Evolutionary conservation across 1,284 basidiomycete genomes (phyloP), one percentile per base, ranked within the genome.

Genomic region (Leccinum fallax): DNA sequence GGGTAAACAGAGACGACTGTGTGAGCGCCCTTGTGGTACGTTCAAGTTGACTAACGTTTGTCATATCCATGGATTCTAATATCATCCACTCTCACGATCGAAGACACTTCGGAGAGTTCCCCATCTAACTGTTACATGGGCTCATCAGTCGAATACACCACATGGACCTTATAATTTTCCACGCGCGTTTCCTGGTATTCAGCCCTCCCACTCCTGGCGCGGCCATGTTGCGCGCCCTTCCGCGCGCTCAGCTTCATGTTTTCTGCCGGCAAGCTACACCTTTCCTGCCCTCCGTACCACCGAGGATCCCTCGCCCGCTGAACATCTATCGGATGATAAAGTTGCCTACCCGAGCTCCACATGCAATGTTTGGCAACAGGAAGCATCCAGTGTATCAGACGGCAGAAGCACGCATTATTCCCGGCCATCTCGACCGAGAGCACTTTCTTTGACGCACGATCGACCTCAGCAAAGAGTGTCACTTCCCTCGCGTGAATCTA

Each of bases 91-190:
- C 28, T 21, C 34, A 40, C 58, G 6, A 57, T 55, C 32, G 21
- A 65, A 92, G 90, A 84, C 87, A 10, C 79, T 93, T 65, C 83
- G 87, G 64, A 79, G 81, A 58, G 79, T 92, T 13, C 85, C 89
- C 55, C 86, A 90, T 72, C 71, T 93, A 9, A 85, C 81, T 1
- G 86, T 90, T n/a, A 89, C 88, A 38, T 92, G 91, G 90, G 87
- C 89, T 21, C 90, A 92, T 73, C 85, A 83, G 63, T 63, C 73
- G 65, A 40, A 65, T 62, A 57, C 67, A 67, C 6, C 66, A 65
- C 57, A 67, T 0, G 71, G 66, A 36, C 24, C 52, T 26, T 65
- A 74, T 53, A 55, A 53, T 51, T 49, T 67, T 55, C 40, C 60
- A 3, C 67, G 67, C n/a, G 57, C 53, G 21, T 55, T 60, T 10